A percentile compares a stretch with the other conserved stretches of the same genome.
Evolutionary conservation across 1,284 basidiomycete species (phyloP).

Genomic region (Malassezia obtusa): DNA sequence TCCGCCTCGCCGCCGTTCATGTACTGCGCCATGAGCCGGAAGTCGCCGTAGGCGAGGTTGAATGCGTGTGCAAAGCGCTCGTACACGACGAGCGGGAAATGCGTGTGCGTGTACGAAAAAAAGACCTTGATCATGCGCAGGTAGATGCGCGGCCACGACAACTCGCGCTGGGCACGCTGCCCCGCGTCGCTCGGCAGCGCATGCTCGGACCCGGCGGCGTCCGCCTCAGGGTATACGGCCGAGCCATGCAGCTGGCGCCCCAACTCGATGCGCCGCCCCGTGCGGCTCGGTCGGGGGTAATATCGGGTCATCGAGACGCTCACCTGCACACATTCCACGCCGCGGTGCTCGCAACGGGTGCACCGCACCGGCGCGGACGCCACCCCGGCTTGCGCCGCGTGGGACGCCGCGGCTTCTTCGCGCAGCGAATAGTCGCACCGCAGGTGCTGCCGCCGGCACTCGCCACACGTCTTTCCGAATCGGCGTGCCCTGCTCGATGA

Average conservation of each 20-base stretch:
- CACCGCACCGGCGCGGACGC: constrained; percentile 23
- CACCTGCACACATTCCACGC: constrained; percentile 33
- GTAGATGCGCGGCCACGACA: constrained; percentile 14
- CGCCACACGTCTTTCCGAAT: constrained; percentile 29
- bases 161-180: not conserved
- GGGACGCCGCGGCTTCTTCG: constrained; percentile 19
- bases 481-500: not conserved
- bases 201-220: not conserved
- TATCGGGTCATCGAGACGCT: constrained; percentile 29
- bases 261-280: constrained; percentile 44
- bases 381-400: not conserved
- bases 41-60: constrained; percentile 36
- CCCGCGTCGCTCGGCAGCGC: too few relatives aligned
- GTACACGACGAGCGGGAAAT: constrained; percentile 37
- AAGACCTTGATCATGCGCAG: constrained; percentile 30
- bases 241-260: constrained; percentile 39
- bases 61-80: constrained; percentile 33
- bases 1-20: constrained; percentile 25
- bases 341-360: constrained; percentile 32
- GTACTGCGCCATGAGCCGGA: constrained; percentile 37
- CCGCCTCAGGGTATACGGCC: constrained; percentile 7
- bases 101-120: constrained; percentile 37
- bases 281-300: constrained; percentile 37
- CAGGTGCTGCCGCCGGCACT: constrained; percentile 38
- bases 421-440: constrained; percentile 29